Percentiles rank a stretch among this genome's conserved stretches.
These are phyloP conservation scores for Phyllosticta citrichinensis DNA, from an alignment of 2,329 filamentous ascomycete genomes.

Conservation along the genomic window DNA sequence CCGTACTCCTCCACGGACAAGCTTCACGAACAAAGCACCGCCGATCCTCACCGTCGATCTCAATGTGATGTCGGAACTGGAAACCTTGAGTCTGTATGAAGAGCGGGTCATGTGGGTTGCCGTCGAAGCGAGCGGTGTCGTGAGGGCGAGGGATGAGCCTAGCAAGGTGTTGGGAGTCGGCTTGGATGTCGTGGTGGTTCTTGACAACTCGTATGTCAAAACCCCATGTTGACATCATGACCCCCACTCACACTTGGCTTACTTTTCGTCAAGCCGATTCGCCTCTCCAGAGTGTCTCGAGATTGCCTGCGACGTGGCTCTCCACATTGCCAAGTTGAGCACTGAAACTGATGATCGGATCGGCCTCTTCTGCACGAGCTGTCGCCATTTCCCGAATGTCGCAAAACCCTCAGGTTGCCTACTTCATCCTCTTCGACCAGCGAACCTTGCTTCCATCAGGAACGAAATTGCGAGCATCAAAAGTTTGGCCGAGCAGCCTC, in stretches of 20 bases:
- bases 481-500: slow-evolving; percentile 1
- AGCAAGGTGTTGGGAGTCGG: background rate
- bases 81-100: slow-evolving; percentile 6
- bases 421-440: slow-evolving; percentile 8
- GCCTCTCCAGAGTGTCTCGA: slow-evolving; percentile 10
- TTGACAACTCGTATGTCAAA: slow-evolving; percentile 26
- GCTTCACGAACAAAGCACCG: background rate
- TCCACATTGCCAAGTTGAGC: slow-evolving; percentile 3
- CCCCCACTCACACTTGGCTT: background rate
- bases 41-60: slow-evolving; percentile 10
- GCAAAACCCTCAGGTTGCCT: slow-evolving; percentile 8
- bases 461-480: slow-evolving; percentile 9
- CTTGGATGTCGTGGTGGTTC: slow-evolving; percentile 26
- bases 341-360: slow-evolving; percentile 10
- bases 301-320: slow-evolving; percentile 9
- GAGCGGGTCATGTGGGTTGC: slow-evolving; percentile 21
- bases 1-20: background rate
- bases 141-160: slow-evolving; percentile 13
- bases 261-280: slow-evolving; percentile 2
- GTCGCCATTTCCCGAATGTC: slow-evolving; percentile 6
- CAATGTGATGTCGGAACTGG: slow-evolving; percentile 4
- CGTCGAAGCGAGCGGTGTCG: slow-evolving; percentile 21
- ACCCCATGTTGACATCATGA: background rate
- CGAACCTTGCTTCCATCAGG: background rate
- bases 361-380: slow-evolving; percentile 13